These are phyloP conservation scores for Penicillium lividum DNA, from an alignment of 495 filamentous ascomycete genomes.

Conservation along the genomic window DNA sequence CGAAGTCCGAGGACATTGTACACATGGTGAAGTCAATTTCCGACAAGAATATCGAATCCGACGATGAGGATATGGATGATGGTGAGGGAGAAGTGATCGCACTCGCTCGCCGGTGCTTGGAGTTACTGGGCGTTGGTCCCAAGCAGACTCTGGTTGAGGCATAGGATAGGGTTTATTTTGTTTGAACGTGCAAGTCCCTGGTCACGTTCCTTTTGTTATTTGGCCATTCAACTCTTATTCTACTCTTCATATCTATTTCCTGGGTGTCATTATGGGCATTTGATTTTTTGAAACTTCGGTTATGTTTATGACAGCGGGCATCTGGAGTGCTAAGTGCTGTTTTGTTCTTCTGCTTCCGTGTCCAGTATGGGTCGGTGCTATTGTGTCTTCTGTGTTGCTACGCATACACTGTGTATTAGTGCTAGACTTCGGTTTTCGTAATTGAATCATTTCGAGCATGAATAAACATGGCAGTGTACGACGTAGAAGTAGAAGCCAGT, in stretches of 20 bases:
- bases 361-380: constrained; percentile 26
- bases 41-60: constrained; percentile 86
- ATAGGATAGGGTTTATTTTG: constrained; percentile 24
- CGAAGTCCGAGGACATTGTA: constrained; percentile 83
- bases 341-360: constrained; percentile 16
- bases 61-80: constrained; percentile 86
- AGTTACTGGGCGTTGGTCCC: constrained; percentile 70
- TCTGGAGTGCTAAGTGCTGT: constrained; percentile 36
- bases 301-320: constrained; percentile 38
- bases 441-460: constrained; percentile 20
- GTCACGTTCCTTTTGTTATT: constrained; percentile 22
- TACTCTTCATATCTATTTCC: constrained; percentile 17
- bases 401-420: constrained; percentile 38
- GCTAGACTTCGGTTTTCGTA: constrained; percentile 36
- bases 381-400: constrained; percentile 28
- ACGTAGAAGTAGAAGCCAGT: too few species aligned
- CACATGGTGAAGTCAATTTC: constrained; percentile 88
- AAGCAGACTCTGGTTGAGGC: constrained; percentile 59
- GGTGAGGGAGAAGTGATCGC: constrained; percentile 94
- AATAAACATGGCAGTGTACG: neutral
- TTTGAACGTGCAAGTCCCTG: constrained; percentile 10
- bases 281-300: constrained; percentile 26
- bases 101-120: constrained; percentile 84
- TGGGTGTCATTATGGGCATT: constrained; percentile 42
- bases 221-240: constrained; percentile 17